Evolutionary conservation across 2,329 filamentous ascomycete species (phyloP).

Genomic region (Dactylellina cionopaga): DNA sequence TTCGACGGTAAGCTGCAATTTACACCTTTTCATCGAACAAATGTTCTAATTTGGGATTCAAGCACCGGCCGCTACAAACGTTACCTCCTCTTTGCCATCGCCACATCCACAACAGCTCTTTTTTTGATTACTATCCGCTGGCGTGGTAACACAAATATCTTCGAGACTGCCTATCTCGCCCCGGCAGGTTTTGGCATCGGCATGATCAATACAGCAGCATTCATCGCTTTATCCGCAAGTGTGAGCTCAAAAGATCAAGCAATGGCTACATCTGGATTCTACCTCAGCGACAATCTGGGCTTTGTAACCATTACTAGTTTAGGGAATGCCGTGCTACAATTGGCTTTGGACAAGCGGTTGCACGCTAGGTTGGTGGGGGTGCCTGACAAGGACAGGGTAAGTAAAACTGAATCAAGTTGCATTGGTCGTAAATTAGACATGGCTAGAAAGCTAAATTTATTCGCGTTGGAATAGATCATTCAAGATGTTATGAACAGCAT

Average conservation of each 20-base stretch:
- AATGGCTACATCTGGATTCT: constrained; percentile 47
- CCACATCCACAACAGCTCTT: constrained; percentile 17
- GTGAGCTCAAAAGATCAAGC: constrained; percentile 31
- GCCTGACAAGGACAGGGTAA: constrained; percentile 18
- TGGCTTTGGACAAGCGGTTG: constrained; percentile 17
- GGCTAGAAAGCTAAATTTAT: too few species aligned
- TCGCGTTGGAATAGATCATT: constrained; percentile 45
- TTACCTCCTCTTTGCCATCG: constrained; percentile 65
- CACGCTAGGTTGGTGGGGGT: constrained; percentile 17
- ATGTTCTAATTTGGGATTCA: neutral
- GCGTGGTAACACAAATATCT: constrained; percentile 67
- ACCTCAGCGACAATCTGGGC: constrained; percentile 47
- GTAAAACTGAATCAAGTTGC: too few species aligned
- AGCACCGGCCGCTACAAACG: constrained; percentile 70
- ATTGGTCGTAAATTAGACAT: too few species aligned
- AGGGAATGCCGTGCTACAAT: constrained; percentile 42
- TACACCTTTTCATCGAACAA: neutral
- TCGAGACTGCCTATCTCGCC: constrained; percentile 66
- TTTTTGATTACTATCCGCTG: constrained; percentile 63
- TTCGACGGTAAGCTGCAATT: constrained; percentile 26
- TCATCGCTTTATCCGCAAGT: constrained; percentile 44
- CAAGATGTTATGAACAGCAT: constrained; percentile 39
- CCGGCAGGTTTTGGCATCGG: constrained; percentile 64
- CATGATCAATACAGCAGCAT: constrained; percentile 43
- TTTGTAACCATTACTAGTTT: constrained; percentile 34